Evolutionary conservation across 2,329 filamentous ascomycete genomes (phyloP), one percentile per base, ranked within the genome.

Genomic region (Pleomassaria siparia): DNA sequence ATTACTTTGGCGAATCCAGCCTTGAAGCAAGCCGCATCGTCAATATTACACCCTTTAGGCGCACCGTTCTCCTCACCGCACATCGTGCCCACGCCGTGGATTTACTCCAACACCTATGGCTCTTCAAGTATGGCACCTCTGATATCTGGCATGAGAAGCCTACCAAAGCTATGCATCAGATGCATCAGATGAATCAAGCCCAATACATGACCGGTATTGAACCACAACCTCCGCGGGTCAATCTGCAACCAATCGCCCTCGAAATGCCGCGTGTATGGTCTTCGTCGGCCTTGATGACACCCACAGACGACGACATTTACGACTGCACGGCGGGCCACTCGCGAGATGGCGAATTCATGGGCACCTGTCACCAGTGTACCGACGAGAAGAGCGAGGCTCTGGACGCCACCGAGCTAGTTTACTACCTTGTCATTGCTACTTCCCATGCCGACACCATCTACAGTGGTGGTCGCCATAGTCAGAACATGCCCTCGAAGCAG

Each of bases 141-240:
- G 64, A 64, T 5, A 26, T 51, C 0, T 71, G 67, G 66, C 67
- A 70, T 21, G 49, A 59, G 36, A 67, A 63, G 42, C 65, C 65
- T 0, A 48, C 30, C 6, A 53, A 46, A 20, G 20, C 49, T 2
- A 37, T 50, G 4, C 13, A 16, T 15, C 18, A 37, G n/a, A 4
- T 24, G 20, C 43, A 47, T 36, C 50, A 49, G 2, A 55, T 60
- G 41, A 49, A 32, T 1, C 20, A 40, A 1, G 39, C 47, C 4
- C 35, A 54, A 32, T 30, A n/a, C n/a, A n/a, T n/a, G 5, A 33
- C 47, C n/a, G 47, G 58, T 12, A 55, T 55, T 26, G 43, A 62
- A 2, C 15, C 45, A 4, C n/a, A n/a, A n/a, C n/a, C 36, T 51
- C 11, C 25, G 62, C 18, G 18, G 3, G 18, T 7, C 18, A 22